Evolutionary conservation across 75 land plant species (phyloP).

Genomic region (Pinus tabuliformis): DNA sequence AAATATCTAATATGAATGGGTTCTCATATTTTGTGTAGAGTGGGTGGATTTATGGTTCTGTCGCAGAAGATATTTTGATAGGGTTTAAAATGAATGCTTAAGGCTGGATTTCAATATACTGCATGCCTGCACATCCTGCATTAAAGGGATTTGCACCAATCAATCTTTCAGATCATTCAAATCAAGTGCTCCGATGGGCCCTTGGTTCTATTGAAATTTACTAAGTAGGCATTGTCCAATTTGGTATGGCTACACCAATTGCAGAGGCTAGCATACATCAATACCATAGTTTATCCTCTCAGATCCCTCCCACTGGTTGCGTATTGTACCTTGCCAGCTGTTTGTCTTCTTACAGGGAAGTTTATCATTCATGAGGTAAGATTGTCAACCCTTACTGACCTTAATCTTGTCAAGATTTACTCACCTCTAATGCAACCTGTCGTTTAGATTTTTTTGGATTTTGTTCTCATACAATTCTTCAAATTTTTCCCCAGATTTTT

Average conservation of each 20-base stretch:
- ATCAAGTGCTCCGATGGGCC: conserved; percentile 91
- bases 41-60: conserved; percentile 94
- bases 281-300: conserved; percentile 82
- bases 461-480: not conserved
- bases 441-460: not conserved
- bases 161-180: conserved; percentile 85
- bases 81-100: conserved; percentile 92
- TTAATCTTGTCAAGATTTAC: not conserved
- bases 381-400: not conserved
- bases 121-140: conserved; percentile 82
- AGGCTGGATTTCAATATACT: conserved; percentile 85
- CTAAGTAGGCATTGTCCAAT: conserved; percentile 88
- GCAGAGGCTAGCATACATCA: conserved; percentile 84
- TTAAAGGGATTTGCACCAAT: conserved; percentile 92
- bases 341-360: conserved; percentile 82
- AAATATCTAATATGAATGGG: not conserved
- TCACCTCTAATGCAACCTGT: not conserved
- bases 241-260: conserved; percentile 85
- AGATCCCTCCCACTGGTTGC: conserved; percentile 77
- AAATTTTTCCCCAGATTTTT: not conserved
- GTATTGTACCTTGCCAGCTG: conserved; percentile 72
- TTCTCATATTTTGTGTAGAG: conserved; percentile 33
- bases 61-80: conserved; percentile 88
- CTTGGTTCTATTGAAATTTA: conserved; percentile 82
- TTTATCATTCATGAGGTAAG: conserved; percentile 84